Evolutionary conservation across 2,329 filamentous ascomycete species (phyloP).

Genomic region (Alternaria incomplexa): DNA sequence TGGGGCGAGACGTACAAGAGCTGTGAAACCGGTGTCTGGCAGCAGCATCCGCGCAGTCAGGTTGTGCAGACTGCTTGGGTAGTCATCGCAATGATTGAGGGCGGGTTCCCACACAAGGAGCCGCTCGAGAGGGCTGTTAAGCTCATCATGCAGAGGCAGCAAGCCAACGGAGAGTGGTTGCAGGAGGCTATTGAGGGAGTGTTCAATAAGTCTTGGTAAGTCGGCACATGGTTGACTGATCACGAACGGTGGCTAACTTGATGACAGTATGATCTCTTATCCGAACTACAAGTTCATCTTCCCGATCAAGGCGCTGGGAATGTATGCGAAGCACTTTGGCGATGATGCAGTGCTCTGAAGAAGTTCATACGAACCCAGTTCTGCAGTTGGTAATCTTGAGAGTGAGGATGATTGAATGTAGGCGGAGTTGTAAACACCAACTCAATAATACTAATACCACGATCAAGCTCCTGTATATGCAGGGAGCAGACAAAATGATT

Average conservation of each 20-base stretch:
- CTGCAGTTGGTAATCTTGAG: background rate
- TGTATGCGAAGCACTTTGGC: constrained; percentile 68
- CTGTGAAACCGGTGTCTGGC: constrained; percentile 78
- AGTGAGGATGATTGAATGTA: background rate
- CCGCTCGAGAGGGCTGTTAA: constrained; percentile 75
- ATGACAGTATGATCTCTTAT: constrained; percentile 87
- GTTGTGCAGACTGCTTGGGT: constrained; percentile 97
- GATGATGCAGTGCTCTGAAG: constrained; percentile 30
- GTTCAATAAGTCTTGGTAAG: constrained; percentile 94
- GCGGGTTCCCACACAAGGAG: constrained; percentile 76
- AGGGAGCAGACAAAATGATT: background rate
- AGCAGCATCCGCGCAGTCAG: constrained; percentile 79
- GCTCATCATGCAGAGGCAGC: constrained; percentile 85
- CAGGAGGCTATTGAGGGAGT: constrained; percentile 97
- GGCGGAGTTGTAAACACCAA: background rate
- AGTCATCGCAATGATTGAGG: constrained; percentile 79
- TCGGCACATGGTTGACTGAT: constrained; percentile 19
- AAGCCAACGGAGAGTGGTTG: constrained; percentile 88
- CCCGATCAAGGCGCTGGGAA: constrained; percentile 88
- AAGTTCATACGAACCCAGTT: no score
- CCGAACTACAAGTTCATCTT: constrained; percentile 99
- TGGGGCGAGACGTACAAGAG: constrained; percentile 96
- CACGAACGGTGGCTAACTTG: constrained; percentile 11
- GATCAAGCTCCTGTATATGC: background rate
- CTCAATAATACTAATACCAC: background rate